Conservation (phyloP, 139 green algal species). For the Astrephomene gubernaculifera region DNA sequence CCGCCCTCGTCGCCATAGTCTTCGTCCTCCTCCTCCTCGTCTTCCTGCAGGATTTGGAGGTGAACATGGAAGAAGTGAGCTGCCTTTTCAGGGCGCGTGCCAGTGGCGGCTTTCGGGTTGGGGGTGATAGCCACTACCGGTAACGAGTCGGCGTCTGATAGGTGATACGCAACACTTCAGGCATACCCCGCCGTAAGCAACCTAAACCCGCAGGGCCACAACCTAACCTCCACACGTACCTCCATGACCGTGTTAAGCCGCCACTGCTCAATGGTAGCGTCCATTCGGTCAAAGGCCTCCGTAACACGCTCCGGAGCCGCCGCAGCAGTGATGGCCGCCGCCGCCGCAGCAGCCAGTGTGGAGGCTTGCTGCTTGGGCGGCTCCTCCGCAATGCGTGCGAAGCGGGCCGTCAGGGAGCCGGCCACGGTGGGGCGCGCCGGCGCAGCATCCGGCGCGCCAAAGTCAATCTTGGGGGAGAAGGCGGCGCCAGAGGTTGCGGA, state of each 20-base stretch:
- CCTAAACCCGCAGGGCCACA: no score
- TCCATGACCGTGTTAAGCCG: constrained; percentile 62
- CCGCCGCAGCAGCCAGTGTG: constrained; percentile 32
- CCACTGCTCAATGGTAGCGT: constrained; percentile 58
- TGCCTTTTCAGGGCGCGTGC: no score
- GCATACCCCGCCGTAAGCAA: no score
- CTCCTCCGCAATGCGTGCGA: constrained; percentile 28
- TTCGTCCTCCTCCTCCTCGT: constrained; percentile 81
- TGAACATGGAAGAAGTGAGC: no score
- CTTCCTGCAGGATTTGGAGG: no score
- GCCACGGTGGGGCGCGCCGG: constrained; percentile 17
- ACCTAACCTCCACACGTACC: not conserved
- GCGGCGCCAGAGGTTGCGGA: not conserved
- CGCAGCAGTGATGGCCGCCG: constrained; percentile 25
- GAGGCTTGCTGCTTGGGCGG: constrained; percentile 10
- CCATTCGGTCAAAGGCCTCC: constrained; percentile 52
- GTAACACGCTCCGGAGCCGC: constrained; percentile 39
- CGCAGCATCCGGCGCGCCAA: not conserved
- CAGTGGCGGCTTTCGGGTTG: no score
- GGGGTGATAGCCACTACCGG: no score
- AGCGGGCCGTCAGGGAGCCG: constrained; percentile 32
- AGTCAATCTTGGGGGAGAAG: not conserved
- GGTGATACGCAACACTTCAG: no score
- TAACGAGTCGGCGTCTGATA: no score
- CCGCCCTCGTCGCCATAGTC: constrained; percentile 46